Evolutionary conservation across 768 basidiomycete species (phyloP).

Genomic region (Russula sp.): DNA sequence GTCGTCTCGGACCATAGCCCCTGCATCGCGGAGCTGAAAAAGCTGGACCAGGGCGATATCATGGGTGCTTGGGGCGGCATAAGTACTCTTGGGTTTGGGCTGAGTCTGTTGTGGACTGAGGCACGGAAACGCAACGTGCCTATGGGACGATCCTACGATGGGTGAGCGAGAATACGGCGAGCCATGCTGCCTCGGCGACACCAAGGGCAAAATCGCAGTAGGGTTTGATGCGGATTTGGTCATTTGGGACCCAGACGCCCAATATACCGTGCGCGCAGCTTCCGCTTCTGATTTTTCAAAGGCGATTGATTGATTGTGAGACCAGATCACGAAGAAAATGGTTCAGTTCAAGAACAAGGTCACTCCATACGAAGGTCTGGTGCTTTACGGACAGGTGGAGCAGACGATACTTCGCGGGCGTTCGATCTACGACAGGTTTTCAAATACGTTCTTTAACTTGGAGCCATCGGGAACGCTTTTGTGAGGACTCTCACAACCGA

Average conservation of each 20-base stretch:
- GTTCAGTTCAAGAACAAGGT: constrained; percentile 93
- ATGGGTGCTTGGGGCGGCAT: constrained; percentile 96
- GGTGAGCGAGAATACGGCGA: constrained; percentile 70
- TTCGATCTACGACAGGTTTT: constrained; percentile 54
- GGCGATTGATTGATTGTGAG: neutral
- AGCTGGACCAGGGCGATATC: constrained; percentile 69
- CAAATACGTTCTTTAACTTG: constrained; percentile 34
- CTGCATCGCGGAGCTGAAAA: constrained; percentile 80
- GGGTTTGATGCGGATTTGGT: constrained; percentile 87
- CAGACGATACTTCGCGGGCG: constrained; percentile 78
- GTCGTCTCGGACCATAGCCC: constrained; percentile 97
- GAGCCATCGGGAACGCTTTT: constrained; percentile 31
- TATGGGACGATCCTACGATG: constrained; percentile 63
- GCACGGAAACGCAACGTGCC: constrained; percentile 54
- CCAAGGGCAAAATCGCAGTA: constrained; percentile 68
- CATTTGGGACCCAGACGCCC: constrained; percentile 68
- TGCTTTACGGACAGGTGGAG: constrained; percentile 65
- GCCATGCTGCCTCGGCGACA: constrained; percentile 64
- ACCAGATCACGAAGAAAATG: constrained; percentile 66
- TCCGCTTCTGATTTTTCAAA: neutral
- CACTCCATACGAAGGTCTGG: constrained; percentile 81
- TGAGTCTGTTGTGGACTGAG: constrained; percentile 90
- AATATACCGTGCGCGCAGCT: constrained; percentile 40
- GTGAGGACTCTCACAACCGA: neutral
- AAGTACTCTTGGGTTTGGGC: constrained; percentile 82